Base-by-base conservation (phyloP, 1,284 basidiomycete genomes). In the Rhodotorula sp. region DNA sequence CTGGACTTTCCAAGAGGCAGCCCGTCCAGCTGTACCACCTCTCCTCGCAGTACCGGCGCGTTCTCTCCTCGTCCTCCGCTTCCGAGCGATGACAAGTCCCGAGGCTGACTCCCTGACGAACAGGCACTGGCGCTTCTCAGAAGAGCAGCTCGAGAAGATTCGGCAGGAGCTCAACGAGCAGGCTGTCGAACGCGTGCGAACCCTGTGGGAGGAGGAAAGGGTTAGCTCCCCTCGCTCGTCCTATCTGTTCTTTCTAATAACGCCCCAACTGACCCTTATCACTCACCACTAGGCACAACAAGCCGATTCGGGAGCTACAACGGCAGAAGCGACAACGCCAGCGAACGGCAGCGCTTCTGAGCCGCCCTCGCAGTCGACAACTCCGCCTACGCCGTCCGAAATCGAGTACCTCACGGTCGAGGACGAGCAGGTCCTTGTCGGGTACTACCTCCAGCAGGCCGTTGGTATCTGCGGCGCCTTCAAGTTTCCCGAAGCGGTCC, bases 391-490 rank as follows among this genome's bases (percentile, higher is more conserved):
- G 5, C 66, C 69, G 12, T 82, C 84, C 21, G 84, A 85, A 67
- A 85, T 91, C 17, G 86, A 87, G 3, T 95, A 95, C 80, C 84
- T 95, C 32, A 86, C 84, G 39, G 87, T 92, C 2, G 85, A 89
- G 39, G 97, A 99, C 81, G 97, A 99, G 81, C 86, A 89, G 50
- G 84, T 92, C 10, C 87, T 99, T 32, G 91, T 98, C 48, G 91
- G 91, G 74, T 89, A 94, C 76, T 99, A 99, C 82, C 85, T 92
- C 69, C 86, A 88, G 60, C 94, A 94, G 81, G 88, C 95, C n/a
- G 85, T 89, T 0, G 89, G 90, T 75, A 85, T 98, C 64, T 97
- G 91, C 79, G 87, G 87, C 66, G 80, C 89, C 69, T 94, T 97
- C 80, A 88, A 89, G 29, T 91, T 97, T 77, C 90, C 93, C 0